A percentile compares a stretch with the other conserved stretches of the same genome.
These are phyloP conservation scores for Fistulifera solaris DNA, from an alignment of 108 stramenopile species.

Conservation along the genomic window DNA sequence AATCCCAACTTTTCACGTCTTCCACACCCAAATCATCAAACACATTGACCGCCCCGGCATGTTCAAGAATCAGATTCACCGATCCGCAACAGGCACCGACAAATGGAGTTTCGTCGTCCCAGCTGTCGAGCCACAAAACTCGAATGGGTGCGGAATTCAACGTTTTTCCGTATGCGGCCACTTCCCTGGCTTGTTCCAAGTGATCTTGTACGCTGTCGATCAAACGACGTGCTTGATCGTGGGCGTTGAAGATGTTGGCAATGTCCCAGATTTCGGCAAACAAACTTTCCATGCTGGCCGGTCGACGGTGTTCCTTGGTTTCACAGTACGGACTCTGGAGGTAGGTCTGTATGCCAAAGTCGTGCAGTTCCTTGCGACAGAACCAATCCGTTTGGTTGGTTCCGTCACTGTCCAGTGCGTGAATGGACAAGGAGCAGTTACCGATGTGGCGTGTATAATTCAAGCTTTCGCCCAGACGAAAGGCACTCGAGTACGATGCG, in stretches of 20 bases:
- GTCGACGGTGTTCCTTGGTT: conserved; percentile 5
- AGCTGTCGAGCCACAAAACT: conserved; percentile 18
- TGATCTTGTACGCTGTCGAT: conserved; percentile 13
- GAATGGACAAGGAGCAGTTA: not conserved
- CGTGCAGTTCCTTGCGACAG: conserved; percentile 14
- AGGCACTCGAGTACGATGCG: conserved; percentile 11
- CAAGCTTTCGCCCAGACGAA: not conserved
- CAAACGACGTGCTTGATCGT: conserved; percentile 6
- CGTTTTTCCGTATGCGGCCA: not conserved
- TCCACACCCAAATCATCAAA: conserved; percentile 12
- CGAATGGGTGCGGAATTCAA: conserved; percentile 5
- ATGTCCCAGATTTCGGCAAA: conserved; percentile 13
- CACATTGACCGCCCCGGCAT: conserved; percentile 18
- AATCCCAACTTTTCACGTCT: conserved; percentile 13
- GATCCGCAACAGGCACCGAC: conserved; percentile 22
- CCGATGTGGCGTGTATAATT: not conserved
- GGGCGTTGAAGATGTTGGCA: conserved; percentile 18
- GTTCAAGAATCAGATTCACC: conserved; percentile 10
- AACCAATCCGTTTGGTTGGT: conserved; percentile 3
- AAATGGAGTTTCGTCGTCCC: conserved; percentile 16
- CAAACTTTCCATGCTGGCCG: conserved; percentile 7
- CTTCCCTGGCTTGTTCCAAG: conserved; percentile 12
- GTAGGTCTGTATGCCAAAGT: conserved; percentile 16
- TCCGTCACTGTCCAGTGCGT: not conserved
- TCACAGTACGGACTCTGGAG: conserved; percentile 15